These are phyloP conservation scores for Endogone sp. DNA, from an alignment of 192 early-diverging fungal genomes.

Conservation along the genomic window DNA sequence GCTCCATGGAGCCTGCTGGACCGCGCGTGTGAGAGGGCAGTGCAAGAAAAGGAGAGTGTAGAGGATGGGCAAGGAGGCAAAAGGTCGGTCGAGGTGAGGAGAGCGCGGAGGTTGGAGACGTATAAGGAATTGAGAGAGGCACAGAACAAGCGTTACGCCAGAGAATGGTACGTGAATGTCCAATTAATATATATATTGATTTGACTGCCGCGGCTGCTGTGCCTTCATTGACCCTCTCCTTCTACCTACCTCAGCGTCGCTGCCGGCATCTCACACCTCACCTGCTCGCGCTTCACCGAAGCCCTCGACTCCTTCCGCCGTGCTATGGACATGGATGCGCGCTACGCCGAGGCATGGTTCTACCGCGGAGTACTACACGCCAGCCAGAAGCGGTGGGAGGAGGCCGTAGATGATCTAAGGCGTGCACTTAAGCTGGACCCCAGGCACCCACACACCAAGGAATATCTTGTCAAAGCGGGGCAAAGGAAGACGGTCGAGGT, in stretches of 20 bases:
- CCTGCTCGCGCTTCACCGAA: slow-evolving; percentile 16
- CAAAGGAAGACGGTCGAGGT: neutral
- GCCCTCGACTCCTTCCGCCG: slow-evolving; percentile 28
- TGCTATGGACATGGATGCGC: slow-evolving; percentile 33
- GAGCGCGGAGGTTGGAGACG: slow-evolving; percentile 11
- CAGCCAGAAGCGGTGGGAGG: neutral
- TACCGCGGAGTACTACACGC: neutral
- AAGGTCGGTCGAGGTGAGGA: no score
- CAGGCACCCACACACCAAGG: neutral
- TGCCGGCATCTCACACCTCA: slow-evolving; percentile 24
- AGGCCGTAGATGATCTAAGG: neutral
- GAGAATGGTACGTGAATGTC: slow-evolving; percentile 22
- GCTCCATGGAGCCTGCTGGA: neutral
- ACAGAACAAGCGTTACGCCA: slow-evolving; percentile 31
- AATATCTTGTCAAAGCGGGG: neutral
- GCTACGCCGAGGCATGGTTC: slow-evolving; percentile 32
- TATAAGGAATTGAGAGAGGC: slow-evolving; percentile 23
- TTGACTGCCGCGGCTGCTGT: neutral
- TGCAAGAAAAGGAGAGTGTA: neutral
- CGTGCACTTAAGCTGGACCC: neutral
- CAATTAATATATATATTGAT: neutral
- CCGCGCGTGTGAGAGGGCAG: neutral
- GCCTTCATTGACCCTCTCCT: neutral
- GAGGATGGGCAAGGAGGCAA: neutral
- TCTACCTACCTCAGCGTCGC: slow-evolving; percentile 6